phyloP scores from a whole-genome alignment of 805 yeast genomes.

The Candida chilensis region DNA sequence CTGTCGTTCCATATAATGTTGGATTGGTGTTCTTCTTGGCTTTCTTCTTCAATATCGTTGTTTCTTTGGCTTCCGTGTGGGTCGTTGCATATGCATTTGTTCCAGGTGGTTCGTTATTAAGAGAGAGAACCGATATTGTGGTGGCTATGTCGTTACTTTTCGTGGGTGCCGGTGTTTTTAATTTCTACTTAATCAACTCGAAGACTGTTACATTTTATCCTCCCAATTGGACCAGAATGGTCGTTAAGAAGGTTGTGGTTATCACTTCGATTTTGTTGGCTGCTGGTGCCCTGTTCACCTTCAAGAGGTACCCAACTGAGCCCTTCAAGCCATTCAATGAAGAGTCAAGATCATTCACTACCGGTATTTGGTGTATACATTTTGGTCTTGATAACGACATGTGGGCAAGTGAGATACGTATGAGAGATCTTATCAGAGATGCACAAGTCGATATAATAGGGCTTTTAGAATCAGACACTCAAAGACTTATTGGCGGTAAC shows the following conservation, averaged over 20 bases:
- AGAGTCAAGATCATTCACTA: conserved; percentile 66
- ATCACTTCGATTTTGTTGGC: conserved; percentile 36
- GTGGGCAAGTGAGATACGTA: conserved; percentile 94
- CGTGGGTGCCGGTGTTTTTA: conserved; percentile 44
- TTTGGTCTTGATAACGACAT: conserved; percentile 95
- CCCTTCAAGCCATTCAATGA: conserved; percentile 47
- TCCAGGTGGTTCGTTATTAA: conserved; percentile 80
- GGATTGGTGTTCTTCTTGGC: conserved; percentile 43
- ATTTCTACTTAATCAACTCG: conserved; percentile 11
- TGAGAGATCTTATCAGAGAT: conserved; percentile 75
- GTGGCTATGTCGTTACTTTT: conserved; percentile 44
- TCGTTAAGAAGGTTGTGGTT: conserved; percentile 10
- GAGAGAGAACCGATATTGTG: conserved; percentile 84
- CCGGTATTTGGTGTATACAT: conserved; percentile 98
- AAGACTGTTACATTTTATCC: neutral
- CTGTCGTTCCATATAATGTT: conserved; percentile 45
- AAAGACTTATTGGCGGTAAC: conserved; percentile 89
- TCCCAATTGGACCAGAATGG: neutral
- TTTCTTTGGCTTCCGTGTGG: conserved; percentile 86
- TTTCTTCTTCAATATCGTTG: conserved; percentile 37
- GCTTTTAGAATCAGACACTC: conserved; percentile 86
- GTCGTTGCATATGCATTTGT: conserved; percentile 97
- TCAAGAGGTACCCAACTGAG: conserved; percentile 50
- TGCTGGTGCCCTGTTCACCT: conserved; percentile 44
- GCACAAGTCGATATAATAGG: conserved; percentile 91